phyloP scores from a whole-genome alignment of 768 basidiomycete species.

The Hygrophoropsis aurantiaca region DNA sequence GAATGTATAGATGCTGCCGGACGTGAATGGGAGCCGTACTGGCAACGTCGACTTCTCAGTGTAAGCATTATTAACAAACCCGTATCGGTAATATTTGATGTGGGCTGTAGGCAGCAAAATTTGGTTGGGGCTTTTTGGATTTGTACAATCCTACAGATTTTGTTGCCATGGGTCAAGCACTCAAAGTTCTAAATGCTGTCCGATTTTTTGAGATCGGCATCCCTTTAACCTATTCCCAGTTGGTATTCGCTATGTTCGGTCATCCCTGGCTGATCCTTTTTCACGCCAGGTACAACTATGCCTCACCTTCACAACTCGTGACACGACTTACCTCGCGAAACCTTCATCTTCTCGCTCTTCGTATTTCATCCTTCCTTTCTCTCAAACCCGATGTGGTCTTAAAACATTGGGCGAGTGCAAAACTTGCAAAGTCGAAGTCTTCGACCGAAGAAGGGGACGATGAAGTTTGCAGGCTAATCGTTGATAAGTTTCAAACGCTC shows the following conservation, averaged over 20 bases:
- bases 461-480: constrained; percentile 78
- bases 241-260: constrained; percentile 24
- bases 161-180: constrained; percentile 85
- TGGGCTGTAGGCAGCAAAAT: constrained; percentile 94
- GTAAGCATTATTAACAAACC: constrained; percentile 40
- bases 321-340: constrained; percentile 82
- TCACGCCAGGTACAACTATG: constrained; percentile 67
- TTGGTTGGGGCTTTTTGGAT: constrained; percentile 92
- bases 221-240: constrained; percentile 91
- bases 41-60: constrained; percentile 85
- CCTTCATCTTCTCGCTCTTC: constrained; percentile 87
- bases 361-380: constrained; percentile 81
- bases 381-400: constrained; percentile 86
- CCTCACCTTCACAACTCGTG: constrained; percentile 80
- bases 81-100: background rate
- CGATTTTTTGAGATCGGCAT: constrained; percentile 91
- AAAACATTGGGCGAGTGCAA: constrained; percentile 94
- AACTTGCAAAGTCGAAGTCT: constrained; percentile 75
- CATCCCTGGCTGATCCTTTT: constrained; percentile 5
- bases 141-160: constrained; percentile 91
- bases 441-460: constrained; percentile 65
- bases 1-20: constrained; percentile 94
- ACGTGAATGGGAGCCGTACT: constrained; percentile 85
- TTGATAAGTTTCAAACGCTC: constrained; percentile 84
- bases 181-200: constrained; percentile 93